Conservation (phyloP, 495 filamentous ascomycete genomes). For the Echria macrotheca region DNA sequence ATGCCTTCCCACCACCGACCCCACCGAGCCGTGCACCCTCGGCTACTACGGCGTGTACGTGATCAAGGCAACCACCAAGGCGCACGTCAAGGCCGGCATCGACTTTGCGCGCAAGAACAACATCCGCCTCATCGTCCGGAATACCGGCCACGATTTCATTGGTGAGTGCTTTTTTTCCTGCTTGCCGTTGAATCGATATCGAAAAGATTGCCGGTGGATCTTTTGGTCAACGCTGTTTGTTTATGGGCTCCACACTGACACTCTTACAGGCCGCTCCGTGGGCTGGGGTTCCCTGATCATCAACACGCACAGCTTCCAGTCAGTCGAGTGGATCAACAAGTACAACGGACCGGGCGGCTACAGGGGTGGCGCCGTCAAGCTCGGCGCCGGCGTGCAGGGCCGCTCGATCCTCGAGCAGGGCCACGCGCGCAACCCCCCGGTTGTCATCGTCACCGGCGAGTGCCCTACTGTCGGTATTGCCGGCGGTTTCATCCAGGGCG, state of each 20-base stretch:
- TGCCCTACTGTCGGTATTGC: conserved; percentile 45
- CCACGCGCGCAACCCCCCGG: conserved; percentile 31
- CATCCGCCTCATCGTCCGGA: conserved; percentile 55
- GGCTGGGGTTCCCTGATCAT: conserved; percentile 53
- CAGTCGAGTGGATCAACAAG: conserved; percentile 34
- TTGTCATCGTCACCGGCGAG: conserved; percentile 45
- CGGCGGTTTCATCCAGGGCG: conserved; percentile 53
- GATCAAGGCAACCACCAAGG: conserved; percentile 37
- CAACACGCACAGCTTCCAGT: conserved; percentile 58
- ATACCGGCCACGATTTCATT: conserved; percentile 55
- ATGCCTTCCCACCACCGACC: conserved; percentile 43
- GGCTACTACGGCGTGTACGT: conserved; percentile 50
- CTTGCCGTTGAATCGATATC: too few relatives aligned
- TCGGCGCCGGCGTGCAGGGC: conserved; percentile 55
- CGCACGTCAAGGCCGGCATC: conserved; percentile 44
- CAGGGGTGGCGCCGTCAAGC: conserved; percentile 36
- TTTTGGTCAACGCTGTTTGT: too few relatives aligned
- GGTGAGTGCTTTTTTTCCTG: too few relatives aligned
- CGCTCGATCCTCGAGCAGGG: conserved; percentile 41
- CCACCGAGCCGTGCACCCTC: conserved; percentile 43
- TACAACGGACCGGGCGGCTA: conserved; percentile 33
- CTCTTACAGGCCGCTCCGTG: conserved; percentile 50
- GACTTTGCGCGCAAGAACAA: conserved; percentile 49
- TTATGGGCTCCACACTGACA: too few relatives aligned
- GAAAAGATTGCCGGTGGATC: too few relatives aligned